Conservation (phyloP, 495 filamentous ascomycete species). For the Bacidia rubella region DNA sequence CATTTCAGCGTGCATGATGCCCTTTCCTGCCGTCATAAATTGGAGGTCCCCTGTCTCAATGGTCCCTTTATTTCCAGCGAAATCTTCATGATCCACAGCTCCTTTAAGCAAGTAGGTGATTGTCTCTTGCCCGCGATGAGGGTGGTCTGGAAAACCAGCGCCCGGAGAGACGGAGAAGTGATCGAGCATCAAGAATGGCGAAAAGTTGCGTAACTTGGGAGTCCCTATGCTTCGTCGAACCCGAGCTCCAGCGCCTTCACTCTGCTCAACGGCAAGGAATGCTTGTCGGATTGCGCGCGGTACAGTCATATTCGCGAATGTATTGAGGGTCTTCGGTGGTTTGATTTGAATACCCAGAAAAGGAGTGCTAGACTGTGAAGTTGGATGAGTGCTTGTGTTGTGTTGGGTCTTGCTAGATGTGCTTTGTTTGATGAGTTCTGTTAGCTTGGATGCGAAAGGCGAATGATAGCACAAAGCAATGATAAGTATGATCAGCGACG, state of each 20-base stretch:
- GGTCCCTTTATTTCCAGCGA: slow-evolving; percentile 75
- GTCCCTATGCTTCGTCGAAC: slow-evolving; percentile 86
- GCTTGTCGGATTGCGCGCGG: slow-evolving; percentile 65
- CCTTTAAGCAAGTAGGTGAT: slow-evolving; percentile 84
- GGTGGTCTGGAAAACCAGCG: slow-evolving; percentile 82
- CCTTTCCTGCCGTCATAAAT: slow-evolving; percentile 92
- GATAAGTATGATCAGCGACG: background rate
- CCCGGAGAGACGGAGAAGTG: slow-evolving; percentile 73
- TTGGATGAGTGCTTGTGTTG: slow-evolving; percentile 8
- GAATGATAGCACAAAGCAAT: slow-evolving; percentile 17
- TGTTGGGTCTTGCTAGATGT: slow-evolving; percentile 3
- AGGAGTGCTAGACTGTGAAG: slow-evolving; percentile 14
- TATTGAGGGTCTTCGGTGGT: slow-evolving; percentile 16
- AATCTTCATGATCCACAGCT: slow-evolving; percentile 89
- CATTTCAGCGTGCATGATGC: slow-evolving; percentile 97
- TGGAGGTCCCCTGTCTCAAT: slow-evolving; percentile 79
- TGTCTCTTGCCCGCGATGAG: slow-evolving; percentile 65
- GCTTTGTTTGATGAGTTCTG: background rate
- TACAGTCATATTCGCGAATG: slow-evolving; percentile 43
- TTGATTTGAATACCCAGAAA: slow-evolving; percentile 13
- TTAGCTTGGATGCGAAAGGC: slow-evolving; percentile 17
- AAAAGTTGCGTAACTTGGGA: slow-evolving; percentile 69
- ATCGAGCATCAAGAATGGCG: slow-evolving; percentile 94
- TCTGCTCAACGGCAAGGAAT: slow-evolving; percentile 73
- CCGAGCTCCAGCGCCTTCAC: slow-evolving; percentile 78